Evolutionary conservation across 2,329 filamentous ascomycete genomes (phyloP).

Genomic region (Biscogniauxia mediterranea): DNA sequence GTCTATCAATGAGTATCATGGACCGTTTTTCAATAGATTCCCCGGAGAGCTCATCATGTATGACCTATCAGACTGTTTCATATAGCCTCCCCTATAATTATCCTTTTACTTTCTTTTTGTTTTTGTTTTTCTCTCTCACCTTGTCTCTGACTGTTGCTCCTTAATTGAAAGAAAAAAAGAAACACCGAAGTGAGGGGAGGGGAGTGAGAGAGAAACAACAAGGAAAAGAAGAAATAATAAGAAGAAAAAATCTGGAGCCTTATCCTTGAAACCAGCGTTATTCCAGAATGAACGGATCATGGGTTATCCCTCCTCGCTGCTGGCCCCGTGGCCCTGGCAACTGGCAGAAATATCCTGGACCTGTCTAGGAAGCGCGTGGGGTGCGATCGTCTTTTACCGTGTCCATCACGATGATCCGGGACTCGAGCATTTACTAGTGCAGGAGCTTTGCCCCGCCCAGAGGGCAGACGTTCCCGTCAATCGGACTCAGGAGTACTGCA

Average conservation of each 20-base stretch:
- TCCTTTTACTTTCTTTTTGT: not conserved
- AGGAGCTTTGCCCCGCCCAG: not conserved
- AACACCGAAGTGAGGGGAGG: too few relatives aligned
- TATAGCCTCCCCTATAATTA: not conserved
- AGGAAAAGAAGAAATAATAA: not conserved
- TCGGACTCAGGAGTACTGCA: not conserved
- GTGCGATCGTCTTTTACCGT: not conserved
- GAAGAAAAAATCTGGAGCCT: not conserved
- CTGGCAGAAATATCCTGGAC: not conserved
- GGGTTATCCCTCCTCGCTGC: not conserved
- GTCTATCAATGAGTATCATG: not conserved
- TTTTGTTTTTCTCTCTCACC: not conserved
- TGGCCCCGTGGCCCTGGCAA: not conserved
- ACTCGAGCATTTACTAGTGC: constrained; percentile 1
- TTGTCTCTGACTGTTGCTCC: not conserved
- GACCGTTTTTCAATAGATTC: not conserved
- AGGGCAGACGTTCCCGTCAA: not conserved
- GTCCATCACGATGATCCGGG: not conserved
- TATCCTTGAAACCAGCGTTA: not conserved
- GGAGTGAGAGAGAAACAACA: too few relatives aligned
- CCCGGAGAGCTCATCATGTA: not conserved
- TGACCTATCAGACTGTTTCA: not conserved
- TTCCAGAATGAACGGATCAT: not conserved
- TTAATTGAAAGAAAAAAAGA: too few relatives aligned
- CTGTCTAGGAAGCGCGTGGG: not conserved